These are phyloP conservation scores for Pestalotiopsis sp. DNA, from an alignment of 2,329 filamentous ascomycete genomes.

Conservation along the genomic window DNA sequence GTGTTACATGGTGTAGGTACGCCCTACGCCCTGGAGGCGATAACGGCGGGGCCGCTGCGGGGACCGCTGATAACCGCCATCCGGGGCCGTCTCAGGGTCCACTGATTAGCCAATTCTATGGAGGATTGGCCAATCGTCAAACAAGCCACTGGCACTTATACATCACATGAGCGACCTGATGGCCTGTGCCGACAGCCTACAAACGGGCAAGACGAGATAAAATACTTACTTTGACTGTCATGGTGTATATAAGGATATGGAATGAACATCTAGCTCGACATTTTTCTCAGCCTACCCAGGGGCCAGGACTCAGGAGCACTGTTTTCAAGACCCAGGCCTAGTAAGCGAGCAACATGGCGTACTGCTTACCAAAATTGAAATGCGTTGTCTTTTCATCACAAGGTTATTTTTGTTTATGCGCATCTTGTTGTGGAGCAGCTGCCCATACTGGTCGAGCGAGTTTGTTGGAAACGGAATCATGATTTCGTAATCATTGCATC, in stretches of 20 bases:
- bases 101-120: neutral
- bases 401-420: too few species aligned
- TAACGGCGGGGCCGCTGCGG: neutral
- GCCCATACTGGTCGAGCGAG: too few species aligned
- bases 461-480: too few species aligned
- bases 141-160: neutral
- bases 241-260: neutral
- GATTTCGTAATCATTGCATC: too few species aligned
- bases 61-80: neutral
- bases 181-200: neutral
- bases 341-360: too few species aligned
- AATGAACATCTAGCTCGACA: neutral
- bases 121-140: neutral
- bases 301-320: too few species aligned
- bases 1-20: neutral
- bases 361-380: too few species aligned
- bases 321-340: too few species aligned
- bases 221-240: neutral
- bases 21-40: neutral
- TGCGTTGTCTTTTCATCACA: too few species aligned
- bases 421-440: too few species aligned
- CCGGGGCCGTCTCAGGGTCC: neutral
- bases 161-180: neutral
- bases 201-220: neutral
- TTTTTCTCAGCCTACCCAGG: neutral